Conservation (phyloP, 2,329 filamentous ascomycete genomes). For the Cyclaneusma minus region DNA sequence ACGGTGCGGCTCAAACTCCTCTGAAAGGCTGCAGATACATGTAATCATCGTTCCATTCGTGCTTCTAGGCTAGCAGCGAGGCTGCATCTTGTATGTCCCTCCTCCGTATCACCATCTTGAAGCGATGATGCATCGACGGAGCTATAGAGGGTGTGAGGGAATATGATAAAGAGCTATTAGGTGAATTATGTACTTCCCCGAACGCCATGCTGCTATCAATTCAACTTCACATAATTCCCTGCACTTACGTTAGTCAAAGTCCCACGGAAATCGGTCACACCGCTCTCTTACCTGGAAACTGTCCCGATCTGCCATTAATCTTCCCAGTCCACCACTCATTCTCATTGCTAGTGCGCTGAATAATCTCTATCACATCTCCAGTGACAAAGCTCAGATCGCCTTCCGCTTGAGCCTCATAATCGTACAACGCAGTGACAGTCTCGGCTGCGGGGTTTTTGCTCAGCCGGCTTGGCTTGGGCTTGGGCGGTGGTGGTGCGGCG, state of each 20-base stretch:
- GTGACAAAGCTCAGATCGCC: conserved; percentile 83
- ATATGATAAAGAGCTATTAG: too few species aligned
- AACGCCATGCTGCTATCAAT: conserved; percentile 9
- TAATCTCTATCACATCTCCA: conserved; percentile 81
- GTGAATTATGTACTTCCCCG: too few species aligned
- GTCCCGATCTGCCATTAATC: conserved; percentile 64
- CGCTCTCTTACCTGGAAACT: conserved; percentile 72
- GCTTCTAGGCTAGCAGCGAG: background rate
- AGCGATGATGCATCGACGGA: too few species aligned
- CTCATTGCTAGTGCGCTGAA: conserved; percentile 67
- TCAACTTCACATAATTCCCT: conserved; percentile 36
- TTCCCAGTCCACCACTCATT: conserved; percentile 97
- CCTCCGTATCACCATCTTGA: too few species aligned
- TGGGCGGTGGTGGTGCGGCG: conserved; percentile 55
- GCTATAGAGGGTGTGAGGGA: too few species aligned
- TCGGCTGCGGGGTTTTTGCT: conserved; percentile 51
- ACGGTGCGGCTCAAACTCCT: too few species aligned
- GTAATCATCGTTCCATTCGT: too few species aligned
- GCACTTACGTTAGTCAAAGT: conserved; percentile 7
- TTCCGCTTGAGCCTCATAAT: conserved; percentile 90
- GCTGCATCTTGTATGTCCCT: conserved; percentile 1
- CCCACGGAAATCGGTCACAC: background rate
- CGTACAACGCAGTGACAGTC: conserved; percentile 81
- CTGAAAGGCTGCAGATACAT: too few species aligned
- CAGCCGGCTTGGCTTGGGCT: conserved; percentile 64